A percentile compares a stretch with the other conserved stretches of the same genome.
These are phyloP conservation scores for Saccharomyces kudriavzevii DNA, from an alignment of 805 yeast genomes.

Conservation along the genomic window DNA sequence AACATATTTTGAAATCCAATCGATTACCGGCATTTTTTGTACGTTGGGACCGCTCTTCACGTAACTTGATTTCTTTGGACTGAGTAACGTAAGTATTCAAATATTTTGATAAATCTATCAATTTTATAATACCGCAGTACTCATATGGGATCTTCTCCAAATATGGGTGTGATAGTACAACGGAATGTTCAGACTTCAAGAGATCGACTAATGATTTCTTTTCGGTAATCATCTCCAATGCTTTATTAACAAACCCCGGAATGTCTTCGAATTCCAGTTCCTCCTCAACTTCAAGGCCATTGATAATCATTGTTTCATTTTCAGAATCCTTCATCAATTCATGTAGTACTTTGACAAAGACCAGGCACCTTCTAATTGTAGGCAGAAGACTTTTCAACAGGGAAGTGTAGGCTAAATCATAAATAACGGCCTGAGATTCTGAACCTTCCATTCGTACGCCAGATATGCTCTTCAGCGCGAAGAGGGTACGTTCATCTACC, in stretches of 20 bases:
- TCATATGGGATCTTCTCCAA: conserved; percentile 28
- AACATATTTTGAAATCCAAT: conserved; percentile 39
- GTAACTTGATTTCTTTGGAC: conserved; percentile 21
- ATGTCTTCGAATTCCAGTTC: not conserved
- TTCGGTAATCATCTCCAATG: conserved; percentile 11
- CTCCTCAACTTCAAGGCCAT: conserved; percentile 18
- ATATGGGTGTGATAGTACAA: conserved; percentile 4
- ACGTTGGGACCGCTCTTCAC: conserved; percentile 25
- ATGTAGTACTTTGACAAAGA: conserved; percentile 29
- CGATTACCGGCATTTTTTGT: conserved; percentile 27
- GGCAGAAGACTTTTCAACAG: conserved; percentile 20
- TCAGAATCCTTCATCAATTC: conserved; percentile 22
- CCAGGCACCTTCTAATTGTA: conserved; percentile 25
- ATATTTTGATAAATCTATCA: conserved; percentile 45
- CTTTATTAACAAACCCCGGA: conserved; percentile 10
- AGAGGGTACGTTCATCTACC: not conserved
- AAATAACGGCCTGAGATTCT: conserved; percentile 8
- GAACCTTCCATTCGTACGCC: conserved; percentile 8
- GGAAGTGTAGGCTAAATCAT: conserved; percentile 17
- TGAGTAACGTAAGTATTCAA: conserved; percentile 34
- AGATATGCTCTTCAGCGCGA: conserved; percentile 8
- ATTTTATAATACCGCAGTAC: conserved; percentile 47
- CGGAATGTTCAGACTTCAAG: not conserved
- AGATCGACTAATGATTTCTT: conserved; percentile 8
- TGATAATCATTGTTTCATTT: conserved; percentile 17